A percentile compares a stretch with the other conserved stretches of the same genome.
Evolutionary conservation across 2,329 filamentous ascomycete genomes (phyloP).

Genomic region (Penicillium sp.): DNA sequence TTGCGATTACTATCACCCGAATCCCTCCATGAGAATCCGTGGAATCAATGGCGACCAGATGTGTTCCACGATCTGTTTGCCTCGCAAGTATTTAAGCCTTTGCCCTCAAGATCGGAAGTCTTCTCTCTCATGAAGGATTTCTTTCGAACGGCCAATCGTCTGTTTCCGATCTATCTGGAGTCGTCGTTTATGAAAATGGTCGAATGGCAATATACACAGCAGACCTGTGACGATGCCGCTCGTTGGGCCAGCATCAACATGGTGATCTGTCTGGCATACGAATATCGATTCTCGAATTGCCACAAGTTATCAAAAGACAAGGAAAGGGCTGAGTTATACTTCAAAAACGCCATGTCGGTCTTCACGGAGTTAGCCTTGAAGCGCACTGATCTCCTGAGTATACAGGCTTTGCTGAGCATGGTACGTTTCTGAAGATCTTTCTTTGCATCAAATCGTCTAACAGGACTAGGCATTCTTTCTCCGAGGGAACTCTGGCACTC

Average conservation of each 20-base stretch:
- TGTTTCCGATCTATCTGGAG: conserved; percentile 94
- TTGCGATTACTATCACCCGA: conserved; percentile 81
- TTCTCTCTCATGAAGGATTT: conserved; percentile 83
- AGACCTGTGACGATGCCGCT: conserved; percentile 88
- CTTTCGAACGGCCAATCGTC: conserved; percentile 95
- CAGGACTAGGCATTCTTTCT: conserved; percentile 67
- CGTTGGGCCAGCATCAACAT: conserved; percentile 97
- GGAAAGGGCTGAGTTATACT: conserved; percentile 84
- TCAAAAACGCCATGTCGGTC: conserved; percentile 93
- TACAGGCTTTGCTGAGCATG: conserved; percentile 90
- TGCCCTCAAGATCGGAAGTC: conserved; percentile 82
- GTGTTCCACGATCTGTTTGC: conserved; percentile 88
- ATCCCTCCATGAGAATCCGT: conserved; percentile 81
- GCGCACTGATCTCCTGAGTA: conserved; percentile 87
- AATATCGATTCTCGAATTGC: conserved; percentile 87
- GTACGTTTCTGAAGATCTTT: conserved; percentile 33
- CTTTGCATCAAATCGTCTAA: background rate
- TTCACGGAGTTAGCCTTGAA: conserved; percentile 88
- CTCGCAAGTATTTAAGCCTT: conserved; percentile 72
- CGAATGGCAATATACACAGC: conserved; percentile 84
- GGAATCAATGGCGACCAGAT: conserved; percentile 94
- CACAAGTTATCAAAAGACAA: conserved; percentile 83
- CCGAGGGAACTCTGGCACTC: conserved; percentile 89
- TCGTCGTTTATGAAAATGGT: conserved; percentile 95
- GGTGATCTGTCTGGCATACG: conserved; percentile 81